Percentiles rank a stretch among this genome's conserved stretches.
These are phyloP conservation scores for Brassica rapa DNA, from an alignment of 345 rosid genomes.

Conservation along the genomic window DNA sequence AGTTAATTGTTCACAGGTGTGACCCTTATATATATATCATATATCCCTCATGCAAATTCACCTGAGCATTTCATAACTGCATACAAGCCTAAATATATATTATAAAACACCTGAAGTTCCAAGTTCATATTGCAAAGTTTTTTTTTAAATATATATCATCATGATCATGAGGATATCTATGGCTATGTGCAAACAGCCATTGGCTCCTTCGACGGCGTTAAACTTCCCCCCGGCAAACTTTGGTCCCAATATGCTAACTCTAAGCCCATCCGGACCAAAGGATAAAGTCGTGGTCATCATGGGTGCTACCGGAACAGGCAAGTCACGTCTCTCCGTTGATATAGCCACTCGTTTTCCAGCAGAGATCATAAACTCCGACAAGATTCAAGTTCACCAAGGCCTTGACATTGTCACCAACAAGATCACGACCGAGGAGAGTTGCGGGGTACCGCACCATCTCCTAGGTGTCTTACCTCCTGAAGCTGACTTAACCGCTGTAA, in stretches of 20 bases:
- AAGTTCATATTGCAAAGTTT: neutral
- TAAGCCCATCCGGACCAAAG: constrained; percentile 44
- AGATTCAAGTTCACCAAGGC: constrained; percentile 67
- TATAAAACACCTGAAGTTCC: neutral
- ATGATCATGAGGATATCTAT: constrained; percentile 45
- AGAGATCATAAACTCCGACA: constrained; percentile 75
- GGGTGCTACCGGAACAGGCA: constrained; percentile 81
- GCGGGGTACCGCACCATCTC: constrained; percentile 73
- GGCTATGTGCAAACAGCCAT: constrained; percentile 43
- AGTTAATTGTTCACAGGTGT: neutral
- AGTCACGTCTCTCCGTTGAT: constrained; percentile 71
- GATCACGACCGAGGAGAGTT: constrained; percentile 55
- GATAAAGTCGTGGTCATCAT: constrained; percentile 62
- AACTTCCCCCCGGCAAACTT: constrained; percentile 36
- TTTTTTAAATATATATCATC: neutral
- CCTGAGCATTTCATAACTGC: constrained; percentile 31
- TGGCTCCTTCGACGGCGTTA: constrained; percentile 30
- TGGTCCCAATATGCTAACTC: constrained; percentile 34
- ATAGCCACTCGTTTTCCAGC: constrained; percentile 61
- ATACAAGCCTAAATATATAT: constrained; percentile 6
- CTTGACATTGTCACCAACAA: constrained; percentile 71
- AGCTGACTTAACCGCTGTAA: constrained; percentile 51
- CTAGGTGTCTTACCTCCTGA: constrained; percentile 53
- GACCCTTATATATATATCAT: constrained; percentile 32
- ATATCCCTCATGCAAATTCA: constrained; percentile 31